Evolutionary conservation across 2,329 filamentous ascomycete genomes (phyloP), one percentile per base, ranked within the genome.

Genomic region (Botrytis pseudocinerea): DNA sequence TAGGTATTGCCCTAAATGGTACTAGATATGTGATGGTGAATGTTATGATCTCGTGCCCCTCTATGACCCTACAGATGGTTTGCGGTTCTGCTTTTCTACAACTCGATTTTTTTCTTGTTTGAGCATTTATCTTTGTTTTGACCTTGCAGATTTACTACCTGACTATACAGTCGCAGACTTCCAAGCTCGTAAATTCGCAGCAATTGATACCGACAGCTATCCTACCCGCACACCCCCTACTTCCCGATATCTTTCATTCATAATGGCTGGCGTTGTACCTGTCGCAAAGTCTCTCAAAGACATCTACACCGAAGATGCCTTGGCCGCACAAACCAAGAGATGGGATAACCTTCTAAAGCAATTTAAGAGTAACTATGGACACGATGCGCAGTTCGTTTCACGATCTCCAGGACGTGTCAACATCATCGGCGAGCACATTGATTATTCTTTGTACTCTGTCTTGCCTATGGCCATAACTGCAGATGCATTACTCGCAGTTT

Each of bases 341-440:
- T 98, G 95, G 93, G 88, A 91, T 78, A 85, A 84, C 61, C 87
- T 98, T 61, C 84, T 95, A 60, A 84, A 87, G 69, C 87, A 87
- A 77, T 98, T 98, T 83, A 85, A 90, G 77, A 83, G 87, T 73
- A 85, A 84, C 60, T 97, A 95, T 83, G 91, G 90, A 77, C 87
- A 89, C 69, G 84, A 87, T 25, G 90, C 95, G 57, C 88, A 92
- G 74, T 98, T 97, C 79, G 90, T 98, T 32, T 89, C 95, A 16
- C 91, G 96, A 76, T 97, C 95, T 72, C 96, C 96, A 1, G 96
- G 96, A 74, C 90, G 96, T 77, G 96, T 99, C 77, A 98, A 98
- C 85, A 96, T 99, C 80, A 98, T 99, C 81, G 96, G 96, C 82
- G 96, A 99, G 87, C 96, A 99, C 85, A 97, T 99, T 80, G 96